Conservation (phyloP, 1,284 basidiomycete species). For the Irpex sp. region DNA sequence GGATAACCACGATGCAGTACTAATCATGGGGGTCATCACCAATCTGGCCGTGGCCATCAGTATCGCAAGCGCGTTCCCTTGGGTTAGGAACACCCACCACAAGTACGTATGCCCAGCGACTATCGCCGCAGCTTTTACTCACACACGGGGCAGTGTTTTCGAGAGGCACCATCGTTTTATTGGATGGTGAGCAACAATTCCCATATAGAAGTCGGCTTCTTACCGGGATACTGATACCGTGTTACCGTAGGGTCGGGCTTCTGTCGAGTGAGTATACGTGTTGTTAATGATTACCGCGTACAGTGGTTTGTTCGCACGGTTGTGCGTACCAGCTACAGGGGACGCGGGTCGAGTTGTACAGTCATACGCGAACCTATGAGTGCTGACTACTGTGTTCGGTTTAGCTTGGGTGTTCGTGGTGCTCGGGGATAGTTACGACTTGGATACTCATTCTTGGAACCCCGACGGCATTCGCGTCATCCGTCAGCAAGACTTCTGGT, state of each 20-base stretch:
- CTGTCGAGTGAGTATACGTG: constrained; percentile 43
- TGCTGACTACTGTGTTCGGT: constrained; percentile 15
- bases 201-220: constrained; percentile 15
- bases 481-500: constrained; percentile 44
- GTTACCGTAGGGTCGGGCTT: constrained; percentile 45
- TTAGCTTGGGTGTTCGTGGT: constrained; percentile 42
- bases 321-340: constrained; percentile 7
- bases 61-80: constrained; percentile 62
- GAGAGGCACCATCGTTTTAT: constrained; percentile 69
- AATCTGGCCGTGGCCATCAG: constrained; percentile 52
- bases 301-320: constrained; percentile 1
- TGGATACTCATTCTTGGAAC: constrained; percentile 36
- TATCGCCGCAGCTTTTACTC: constrained; percentile 14
- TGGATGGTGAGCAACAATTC: constrained; percentile 49
- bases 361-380: constrained; percentile 8
- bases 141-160: constrained; percentile 45
- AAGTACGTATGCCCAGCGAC: constrained; percentile 40
- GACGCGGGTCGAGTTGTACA: constrained; percentile 1
- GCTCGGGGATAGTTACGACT: constrained; percentile 39
- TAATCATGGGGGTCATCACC: constrained; percentile 56
- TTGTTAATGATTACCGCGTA: constrained; percentile 4
- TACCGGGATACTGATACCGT: constrained; percentile 18
- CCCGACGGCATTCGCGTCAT: constrained; percentile 32
- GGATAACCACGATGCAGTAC: constrained; percentile 50
- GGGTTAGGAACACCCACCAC: constrained; percentile 65